Evolutionary conservation across 768 basidiomycete species (phyloP).

Genomic region (Thelephora ganbajun): DNA sequence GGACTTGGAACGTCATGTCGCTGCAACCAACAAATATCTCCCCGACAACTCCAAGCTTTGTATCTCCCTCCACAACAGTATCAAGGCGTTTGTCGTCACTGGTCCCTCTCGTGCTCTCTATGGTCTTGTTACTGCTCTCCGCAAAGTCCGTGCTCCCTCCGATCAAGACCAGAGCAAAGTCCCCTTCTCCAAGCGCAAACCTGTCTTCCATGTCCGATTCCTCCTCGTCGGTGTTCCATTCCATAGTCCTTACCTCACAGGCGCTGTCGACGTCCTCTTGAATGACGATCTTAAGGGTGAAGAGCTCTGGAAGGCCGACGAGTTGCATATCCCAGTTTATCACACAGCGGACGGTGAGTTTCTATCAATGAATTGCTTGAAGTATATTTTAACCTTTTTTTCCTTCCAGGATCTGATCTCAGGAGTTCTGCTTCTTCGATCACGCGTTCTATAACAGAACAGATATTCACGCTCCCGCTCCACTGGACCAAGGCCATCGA

Average conservation of each 20-base stretch:
- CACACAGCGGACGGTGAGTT: constrained; percentile 83
- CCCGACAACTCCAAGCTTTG: constrained; percentile 63
- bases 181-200: constrained; percentile 89
- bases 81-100: constrained; percentile 83
- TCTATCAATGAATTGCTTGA: constrained; percentile 1
- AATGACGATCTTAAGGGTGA: constrained; percentile 63
- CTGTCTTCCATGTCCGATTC: constrained; percentile 86
- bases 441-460: constrained; percentile 80
- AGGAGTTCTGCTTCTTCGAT: constrained; percentile 55
- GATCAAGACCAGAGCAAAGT: constrained; percentile 90
- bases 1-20: constrained; percentile 69
- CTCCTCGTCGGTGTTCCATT: constrained; percentile 93
- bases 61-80: constrained; percentile 88
- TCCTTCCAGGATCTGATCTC: constrained; percentile 64
- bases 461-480: constrained; percentile 84
- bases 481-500: constrained; percentile 86
- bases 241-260: constrained; percentile 76
- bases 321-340: constrained; percentile 75
- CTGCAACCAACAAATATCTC: constrained; percentile 79
- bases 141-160: constrained; percentile 78
- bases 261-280: constrained; percentile 62
- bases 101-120: constrained; percentile 87
- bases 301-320: constrained; percentile 60
- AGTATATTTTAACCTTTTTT: constrained; percentile 4
- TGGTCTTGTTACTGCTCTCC: constrained; percentile 81